Conservation (phyloP, 805 yeast species). For the Spathaspora arborariae region DNA sequence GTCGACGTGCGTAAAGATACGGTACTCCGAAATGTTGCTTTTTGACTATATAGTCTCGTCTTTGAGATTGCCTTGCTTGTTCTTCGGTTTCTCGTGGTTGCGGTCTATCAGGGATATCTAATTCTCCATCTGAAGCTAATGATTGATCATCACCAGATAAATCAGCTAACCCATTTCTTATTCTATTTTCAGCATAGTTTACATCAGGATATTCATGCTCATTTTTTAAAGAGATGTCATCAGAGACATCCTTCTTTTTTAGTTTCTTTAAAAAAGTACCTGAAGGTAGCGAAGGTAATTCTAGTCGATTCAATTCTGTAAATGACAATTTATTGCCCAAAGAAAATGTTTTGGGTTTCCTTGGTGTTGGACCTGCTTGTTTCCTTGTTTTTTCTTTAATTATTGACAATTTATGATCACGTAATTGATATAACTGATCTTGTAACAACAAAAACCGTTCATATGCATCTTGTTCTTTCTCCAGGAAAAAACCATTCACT, state of each 20-base stretch:
- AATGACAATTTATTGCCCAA: conserved; percentile 23
- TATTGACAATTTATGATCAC: conserved; percentile 43
- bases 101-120: conserved; percentile 1
- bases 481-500: conserved; percentile 58
- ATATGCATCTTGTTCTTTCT: conserved; percentile 56
- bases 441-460: conserved; percentile 59
- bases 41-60: conserved; percentile 46
- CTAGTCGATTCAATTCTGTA: conserved; percentile 25
- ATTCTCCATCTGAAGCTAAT: conserved; percentile 9
- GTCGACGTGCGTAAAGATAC: conserved; percentile 61
- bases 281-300: conserved; percentile 41
- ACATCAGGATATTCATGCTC: conserved; percentile 20
- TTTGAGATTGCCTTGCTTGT: conserved; percentile 21
- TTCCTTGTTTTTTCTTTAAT: conserved; percentile 10
- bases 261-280: conserved; percentile 23
- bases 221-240: conserved; percentile 11
- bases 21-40: conserved; percentile 42
- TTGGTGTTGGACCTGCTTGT: background rate
- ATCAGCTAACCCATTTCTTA: conserved; percentile 29
- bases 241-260: conserved; percentile 2
- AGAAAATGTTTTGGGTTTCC: conserved; percentile 26
- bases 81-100: conserved; percentile 14
- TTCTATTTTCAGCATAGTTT: conserved; percentile 34
- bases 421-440: conserved; percentile 63
- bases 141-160: conserved; percentile 9